phyloP scores from a whole-genome alignment of 2,329 filamentous ascomycete genomes.

The Fusarium coicis region DNA sequence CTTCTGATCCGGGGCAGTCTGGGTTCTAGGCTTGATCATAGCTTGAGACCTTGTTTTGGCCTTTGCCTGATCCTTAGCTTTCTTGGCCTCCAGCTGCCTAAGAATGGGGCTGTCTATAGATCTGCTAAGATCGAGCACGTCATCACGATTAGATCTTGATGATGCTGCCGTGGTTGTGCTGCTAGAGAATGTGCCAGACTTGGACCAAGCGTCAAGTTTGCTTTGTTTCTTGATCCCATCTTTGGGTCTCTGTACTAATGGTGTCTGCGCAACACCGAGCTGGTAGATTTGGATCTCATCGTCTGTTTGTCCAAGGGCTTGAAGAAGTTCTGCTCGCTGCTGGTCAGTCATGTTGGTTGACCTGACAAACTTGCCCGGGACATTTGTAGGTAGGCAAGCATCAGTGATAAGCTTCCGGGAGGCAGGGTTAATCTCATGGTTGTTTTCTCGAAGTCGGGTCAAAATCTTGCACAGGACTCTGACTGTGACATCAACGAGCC shows the following conservation, averaged over 20 bases:
- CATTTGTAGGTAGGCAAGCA: slow-evolving; percentile 69
- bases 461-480: slow-evolving; percentile 87
- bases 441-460: slow-evolving; percentile 79
- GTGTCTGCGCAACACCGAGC: slow-evolving; percentile 47
- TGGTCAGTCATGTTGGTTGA: slow-evolving; percentile 83
- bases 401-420: slow-evolving; percentile 72
- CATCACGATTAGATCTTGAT: slow-evolving; percentile 56
- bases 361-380: slow-evolving; percentile 65
- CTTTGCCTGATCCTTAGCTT: slow-evolving; percentile 46
- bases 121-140: slow-evolving; percentile 58
- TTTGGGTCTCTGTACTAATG: slow-evolving; percentile 36
- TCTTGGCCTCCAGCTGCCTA: slow-evolving; percentile 57
- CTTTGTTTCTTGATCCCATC: slow-evolving; percentile 65
- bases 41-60: slow-evolving; percentile 46
- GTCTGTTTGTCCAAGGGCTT: slow-evolving; percentile 69
- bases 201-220: slow-evolving; percentile 71
- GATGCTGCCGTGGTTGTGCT: slow-evolving; percentile 37
- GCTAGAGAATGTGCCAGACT: slow-evolving; percentile 53
- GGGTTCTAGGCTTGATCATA: slow-evolving; percentile 44
- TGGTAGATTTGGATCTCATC: slow-evolving; percentile 64
- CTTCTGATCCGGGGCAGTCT: slow-evolving; percentile 50
- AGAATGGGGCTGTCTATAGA: slow-evolving; percentile 60
- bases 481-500: slow-evolving; percentile 84
- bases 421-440: slow-evolving; percentile 73
- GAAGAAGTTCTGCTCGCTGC: slow-evolving; percentile 84